Conservation (phyloP, 257 asterid genomes). For the Ligustrum vulgare region DNA sequence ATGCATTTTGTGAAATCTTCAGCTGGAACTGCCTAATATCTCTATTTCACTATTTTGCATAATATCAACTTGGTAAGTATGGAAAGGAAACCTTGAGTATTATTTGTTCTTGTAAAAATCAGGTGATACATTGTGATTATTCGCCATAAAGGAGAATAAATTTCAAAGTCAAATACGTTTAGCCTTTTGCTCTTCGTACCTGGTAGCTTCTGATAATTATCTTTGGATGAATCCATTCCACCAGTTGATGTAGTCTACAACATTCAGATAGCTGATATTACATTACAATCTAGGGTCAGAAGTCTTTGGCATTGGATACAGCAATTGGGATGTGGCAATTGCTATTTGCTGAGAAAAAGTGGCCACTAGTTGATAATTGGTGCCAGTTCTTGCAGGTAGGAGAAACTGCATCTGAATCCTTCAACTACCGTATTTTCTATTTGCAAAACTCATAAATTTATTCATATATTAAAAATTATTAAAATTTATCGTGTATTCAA, state of each 20-base stretch:
- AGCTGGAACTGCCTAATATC: conserved; percentile 4
- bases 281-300: conserved; percentile 78
- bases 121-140: background rate
- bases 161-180: background rate
- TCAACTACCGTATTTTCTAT: background rate
- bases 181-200: background rate
- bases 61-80: background rate
- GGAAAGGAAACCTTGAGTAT: background rate
- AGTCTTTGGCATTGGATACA: conserved; percentile 94
- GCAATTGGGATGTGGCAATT: conserved; percentile 99
- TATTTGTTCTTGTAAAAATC: no score
- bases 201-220: background rate
- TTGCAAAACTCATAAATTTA: background rate
- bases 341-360: conserved; percentile 85
- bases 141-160: no score
- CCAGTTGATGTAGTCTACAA: background rate
- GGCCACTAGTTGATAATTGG: conserved; percentile 47
- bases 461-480: background rate
- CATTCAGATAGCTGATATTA: conserved; percentile 4
- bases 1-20: background rate
- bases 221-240: background rate
- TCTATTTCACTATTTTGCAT: background rate
- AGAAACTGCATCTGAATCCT: conserved; percentile 5
- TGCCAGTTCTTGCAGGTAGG: conserved; percentile 25
- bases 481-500: background rate